Percentiles rank a stretch among this genome's conserved stretches.
These are phyloP conservation scores for Periconia digitata DNA, from an alignment of 2,329 filamentous ascomycete genomes.

Conservation along the genomic window DNA sequence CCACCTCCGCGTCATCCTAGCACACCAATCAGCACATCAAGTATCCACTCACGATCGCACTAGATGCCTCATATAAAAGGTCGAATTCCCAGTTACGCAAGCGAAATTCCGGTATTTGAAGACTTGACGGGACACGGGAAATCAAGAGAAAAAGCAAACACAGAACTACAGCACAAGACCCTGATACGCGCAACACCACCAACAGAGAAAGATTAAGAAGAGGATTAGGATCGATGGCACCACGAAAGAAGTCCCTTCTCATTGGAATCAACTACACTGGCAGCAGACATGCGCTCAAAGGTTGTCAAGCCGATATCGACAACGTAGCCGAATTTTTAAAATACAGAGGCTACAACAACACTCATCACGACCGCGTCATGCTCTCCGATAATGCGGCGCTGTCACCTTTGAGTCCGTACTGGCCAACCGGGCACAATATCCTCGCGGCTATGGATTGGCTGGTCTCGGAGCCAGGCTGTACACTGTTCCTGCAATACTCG, in stretches of 20 bases:
- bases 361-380: conserved; percentile 48
- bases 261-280: conserved; percentile 57
- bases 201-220: not conserved
- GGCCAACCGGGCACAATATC: conserved; percentile 48
- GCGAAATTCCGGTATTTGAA: too few species aligned
- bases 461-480: conserved; percentile 54
- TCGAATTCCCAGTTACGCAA: too few species aligned
- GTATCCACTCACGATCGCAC: not conserved
- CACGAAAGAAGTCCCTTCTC: conserved; percentile 51
- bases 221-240: conserved; percentile 5
- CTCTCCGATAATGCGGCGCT: conserved; percentile 44
- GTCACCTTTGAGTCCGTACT: conserved; percentile 34
- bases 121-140: too few species aligned
- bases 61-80: too few species aligned
- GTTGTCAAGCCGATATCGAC: conserved; percentile 54
- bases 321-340: conserved; percentile 52
- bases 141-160: too few species aligned
- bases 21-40: not conserved
- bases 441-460: conserved; percentile 61
- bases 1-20: not conserved
- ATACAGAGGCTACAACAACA: conserved; percentile 47
- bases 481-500: conserved; percentile 60
- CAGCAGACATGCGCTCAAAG: conserved; percentile 47
- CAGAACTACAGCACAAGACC: too few species aligned
- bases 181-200: not conserved